These are phyloP conservation scores for Pulveroboletus sp. DNA, from an alignment of 768 basidiomycete genomes.

Conservation along the genomic window DNA sequence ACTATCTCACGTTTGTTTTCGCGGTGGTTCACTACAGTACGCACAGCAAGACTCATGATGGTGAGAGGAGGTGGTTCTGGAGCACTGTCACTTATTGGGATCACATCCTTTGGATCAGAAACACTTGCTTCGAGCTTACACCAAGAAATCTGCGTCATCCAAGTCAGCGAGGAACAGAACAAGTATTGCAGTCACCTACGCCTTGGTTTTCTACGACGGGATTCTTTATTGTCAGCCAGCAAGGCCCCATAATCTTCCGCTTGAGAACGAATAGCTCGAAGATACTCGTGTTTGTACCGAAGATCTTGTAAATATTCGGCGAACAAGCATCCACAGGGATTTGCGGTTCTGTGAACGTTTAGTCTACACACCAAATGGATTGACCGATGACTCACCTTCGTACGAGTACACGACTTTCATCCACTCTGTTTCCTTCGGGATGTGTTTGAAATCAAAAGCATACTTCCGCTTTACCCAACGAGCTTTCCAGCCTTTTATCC, in stretches of 20 bases:
- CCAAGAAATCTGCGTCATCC: constrained; percentile 78
- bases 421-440: constrained; percentile 84
- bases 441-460: constrained; percentile 74
- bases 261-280: constrained; percentile 94
- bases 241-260: constrained; percentile 98
- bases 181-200: constrained; percentile 40
- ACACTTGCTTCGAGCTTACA: constrained; percentile 89
- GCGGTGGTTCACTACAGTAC: constrained; percentile 90
- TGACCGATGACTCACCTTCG: constrained; percentile 49
- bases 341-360: constrained; percentile 29
- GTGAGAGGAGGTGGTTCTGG: constrained; percentile 82
- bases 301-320: constrained; percentile 80
- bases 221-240: constrained; percentile 87
- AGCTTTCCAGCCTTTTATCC: constrained; percentile 70
- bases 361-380: neutral
- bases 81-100: constrained; percentile 74
- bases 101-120: constrained; percentile 81
- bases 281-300: constrained; percentile 88
- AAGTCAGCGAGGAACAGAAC: neutral
- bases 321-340: constrained; percentile 71
- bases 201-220: constrained; percentile 73
- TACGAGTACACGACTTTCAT: constrained; percentile 92
- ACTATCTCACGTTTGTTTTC: constrained; percentile 94
- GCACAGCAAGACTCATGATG: constrained; percentile 80
- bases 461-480: constrained; percentile 89